Evolutionary conservation across 2,329 filamentous ascomycete genomes (phyloP).

Genomic region (Harringtonia lauricola): DNA sequence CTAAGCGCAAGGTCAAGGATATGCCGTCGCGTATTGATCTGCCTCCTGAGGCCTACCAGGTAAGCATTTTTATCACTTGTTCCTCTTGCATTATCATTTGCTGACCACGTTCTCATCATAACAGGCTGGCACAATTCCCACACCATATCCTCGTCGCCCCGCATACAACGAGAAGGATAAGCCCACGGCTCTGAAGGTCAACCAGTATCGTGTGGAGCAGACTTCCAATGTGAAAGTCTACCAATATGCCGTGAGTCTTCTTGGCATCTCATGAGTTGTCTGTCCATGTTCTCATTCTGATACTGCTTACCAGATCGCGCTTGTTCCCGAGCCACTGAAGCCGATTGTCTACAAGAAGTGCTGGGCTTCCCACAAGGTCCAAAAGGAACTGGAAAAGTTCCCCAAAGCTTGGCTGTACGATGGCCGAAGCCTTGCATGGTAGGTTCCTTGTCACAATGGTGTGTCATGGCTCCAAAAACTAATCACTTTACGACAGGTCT

Average conservation of each 20-base stretch:
- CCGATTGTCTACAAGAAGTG: conserved; percentile 59
- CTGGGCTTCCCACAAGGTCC: conserved; percentile 56
- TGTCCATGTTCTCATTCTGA: not conserved
- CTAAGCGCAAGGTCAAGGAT: conserved; percentile 12
- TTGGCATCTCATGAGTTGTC: not conserved
- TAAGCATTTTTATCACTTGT: conserved; percentile 18
- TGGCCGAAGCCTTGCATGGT: conserved; percentile 81
- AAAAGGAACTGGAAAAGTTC: conserved; percentile 38
- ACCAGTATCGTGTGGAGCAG: conserved; percentile 19
- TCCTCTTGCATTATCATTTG: not conserved
- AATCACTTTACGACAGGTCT: conserved; percentile 17
- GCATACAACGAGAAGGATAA: conserved; percentile 48
- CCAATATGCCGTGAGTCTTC: conserved; percentile 70
- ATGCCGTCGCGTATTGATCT: conserved; percentile 40
- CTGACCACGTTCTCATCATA: conserved; percentile 10
- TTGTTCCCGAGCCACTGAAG: conserved; percentile 53
- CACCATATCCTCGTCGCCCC: conserved; percentile 34
- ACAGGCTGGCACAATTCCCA: conserved; percentile 14
- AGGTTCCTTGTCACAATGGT: conserved; percentile 17
- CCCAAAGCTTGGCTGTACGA: conserved; percentile 60
- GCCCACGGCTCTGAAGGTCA: conserved; percentile 42
- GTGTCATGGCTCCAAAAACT: not conserved
- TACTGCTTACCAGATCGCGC: conserved; percentile 41
- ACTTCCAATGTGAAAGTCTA: conserved; percentile 37
- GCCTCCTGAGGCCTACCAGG: conserved; percentile 43